A percentile compares a stretch with the other conserved stretches of the same genome.
Evolutionary conservation across 78 protist genomes (phyloP).

Genomic region (Cyanophora paradoxa): DNA sequence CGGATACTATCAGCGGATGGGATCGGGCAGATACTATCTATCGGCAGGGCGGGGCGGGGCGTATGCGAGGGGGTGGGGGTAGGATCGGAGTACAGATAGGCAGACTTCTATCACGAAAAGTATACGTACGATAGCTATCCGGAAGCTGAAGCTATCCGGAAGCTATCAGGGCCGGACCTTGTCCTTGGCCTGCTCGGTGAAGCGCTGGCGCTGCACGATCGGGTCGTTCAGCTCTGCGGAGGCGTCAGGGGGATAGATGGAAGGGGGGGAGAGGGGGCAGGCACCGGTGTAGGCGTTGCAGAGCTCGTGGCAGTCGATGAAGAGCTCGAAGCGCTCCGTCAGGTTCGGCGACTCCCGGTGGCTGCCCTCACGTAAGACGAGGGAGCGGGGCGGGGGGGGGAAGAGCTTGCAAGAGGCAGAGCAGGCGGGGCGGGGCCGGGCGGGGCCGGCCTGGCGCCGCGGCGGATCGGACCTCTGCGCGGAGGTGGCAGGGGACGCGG

Average conservation of each 20-base stretch:
- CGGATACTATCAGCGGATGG: background rate
- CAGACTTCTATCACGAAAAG: too few relatives aligned
- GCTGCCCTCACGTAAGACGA: background rate
- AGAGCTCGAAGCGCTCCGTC: conserved; percentile 99
- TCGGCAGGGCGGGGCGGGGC: background rate
- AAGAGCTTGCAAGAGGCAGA: too few relatives aligned
- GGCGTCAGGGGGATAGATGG: background rate
- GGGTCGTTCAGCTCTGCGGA: conserved; percentile 99
- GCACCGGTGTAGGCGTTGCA: conserved; percentile 86
- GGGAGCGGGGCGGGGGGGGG: background rate
- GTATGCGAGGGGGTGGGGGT: background rate
- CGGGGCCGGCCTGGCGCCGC: background rate
- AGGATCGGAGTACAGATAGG: background rate
- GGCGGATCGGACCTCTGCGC: conserved; percentile 72
- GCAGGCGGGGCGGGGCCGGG: background rate
- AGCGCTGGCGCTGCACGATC: conserved; percentile 87
- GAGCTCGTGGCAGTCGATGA: conserved; percentile 79
- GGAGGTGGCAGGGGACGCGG: conserved; percentile 82
- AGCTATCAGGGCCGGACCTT: background rate
- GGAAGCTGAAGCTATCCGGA: too few relatives aligned
- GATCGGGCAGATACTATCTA: background rate
- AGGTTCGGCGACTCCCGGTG: conserved; percentile 25
- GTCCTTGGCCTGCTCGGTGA: conserved; percentile 78
- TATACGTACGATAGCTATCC: too few relatives aligned
- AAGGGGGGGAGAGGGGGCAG: background rate